phyloP scores from a whole-genome alignment of 1,284 basidiomycete species.

The Pterulicium gracile region DNA sequence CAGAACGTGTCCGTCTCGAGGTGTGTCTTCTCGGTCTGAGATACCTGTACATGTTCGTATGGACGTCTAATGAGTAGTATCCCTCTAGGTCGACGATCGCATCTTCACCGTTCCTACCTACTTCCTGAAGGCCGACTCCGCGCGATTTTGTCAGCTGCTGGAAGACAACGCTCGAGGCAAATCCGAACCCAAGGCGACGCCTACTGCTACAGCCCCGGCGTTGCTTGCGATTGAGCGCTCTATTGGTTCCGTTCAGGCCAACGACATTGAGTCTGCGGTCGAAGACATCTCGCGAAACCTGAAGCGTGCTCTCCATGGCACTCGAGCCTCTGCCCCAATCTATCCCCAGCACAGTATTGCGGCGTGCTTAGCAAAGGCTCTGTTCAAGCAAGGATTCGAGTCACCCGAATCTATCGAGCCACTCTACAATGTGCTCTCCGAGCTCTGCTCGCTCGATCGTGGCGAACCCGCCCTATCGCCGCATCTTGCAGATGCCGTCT shows the following conservation, averaged over 20 bases:
- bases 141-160: neutral
- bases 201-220: no score
- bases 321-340: neutral
- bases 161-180: neutral
- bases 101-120: neutral
- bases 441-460: neutral
- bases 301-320: neutral
- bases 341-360: neutral
- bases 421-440: neutral
- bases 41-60: neutral
- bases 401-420: neutral
- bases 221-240: no score
- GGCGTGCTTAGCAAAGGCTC: neutral
- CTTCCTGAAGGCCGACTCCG: neutral
- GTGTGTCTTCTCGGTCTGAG: no score
- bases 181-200: no score
- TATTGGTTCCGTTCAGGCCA: no score
- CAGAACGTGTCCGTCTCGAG: neutral
- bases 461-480: neutral
- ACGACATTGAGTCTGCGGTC: neutral
- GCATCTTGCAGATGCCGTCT: neutral
- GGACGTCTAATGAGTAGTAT: neutral
- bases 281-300: neutral
- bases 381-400: neutral
- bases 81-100: neutral